Percentiles rank a stretch among this genome's conserved stretches.
These are phyloP conservation scores for Chaetoceros muelleri DNA, from an alignment of 108 stramenopile species.

Conservation along the genomic window DNA sequence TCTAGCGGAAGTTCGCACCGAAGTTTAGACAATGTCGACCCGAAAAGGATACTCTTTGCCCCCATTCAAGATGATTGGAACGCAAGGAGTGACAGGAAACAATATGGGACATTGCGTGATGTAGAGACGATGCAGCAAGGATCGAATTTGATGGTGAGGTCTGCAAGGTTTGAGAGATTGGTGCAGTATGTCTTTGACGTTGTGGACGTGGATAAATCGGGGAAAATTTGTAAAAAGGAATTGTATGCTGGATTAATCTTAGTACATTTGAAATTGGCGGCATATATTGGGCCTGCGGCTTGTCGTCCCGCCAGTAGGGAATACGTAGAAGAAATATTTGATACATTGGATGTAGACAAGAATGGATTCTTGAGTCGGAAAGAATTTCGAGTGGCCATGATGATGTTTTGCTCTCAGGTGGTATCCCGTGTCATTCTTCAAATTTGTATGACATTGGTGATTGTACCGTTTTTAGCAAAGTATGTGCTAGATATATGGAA, in stretches of 20 bases:
- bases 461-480: constrained; percentile 55
- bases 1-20: too few relatives aligned
- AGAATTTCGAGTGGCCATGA: constrained; percentile 61
- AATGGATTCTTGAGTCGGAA: constrained; percentile 36
- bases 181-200: neutral
- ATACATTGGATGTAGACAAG: constrained; percentile 33
- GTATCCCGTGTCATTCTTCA: constrained; percentile 55
- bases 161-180: constrained; percentile 2
- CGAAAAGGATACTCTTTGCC: too few relatives aligned
- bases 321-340: constrained; percentile 34
- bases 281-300: constrained; percentile 44
- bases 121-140: neutral
- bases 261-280: constrained; percentile 43
- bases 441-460: constrained; percentile 50
- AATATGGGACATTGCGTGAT: neutral
- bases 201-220: constrained; percentile 1
- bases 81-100: neutral
- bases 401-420: constrained; percentile 60
- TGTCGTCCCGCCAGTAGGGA: constrained; percentile 3
- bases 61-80: neutral
- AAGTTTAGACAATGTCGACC: too few relatives aligned
- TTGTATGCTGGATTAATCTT: constrained; percentile 37
- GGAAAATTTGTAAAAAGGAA: constrained; percentile 15
- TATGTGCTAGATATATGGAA: constrained; percentile 35
- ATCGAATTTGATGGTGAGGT: neutral